These are phyloP conservation scores for Collybia sp. DNA, from an alignment of 768 basidiomycete species.

Conservation along the genomic window DNA sequence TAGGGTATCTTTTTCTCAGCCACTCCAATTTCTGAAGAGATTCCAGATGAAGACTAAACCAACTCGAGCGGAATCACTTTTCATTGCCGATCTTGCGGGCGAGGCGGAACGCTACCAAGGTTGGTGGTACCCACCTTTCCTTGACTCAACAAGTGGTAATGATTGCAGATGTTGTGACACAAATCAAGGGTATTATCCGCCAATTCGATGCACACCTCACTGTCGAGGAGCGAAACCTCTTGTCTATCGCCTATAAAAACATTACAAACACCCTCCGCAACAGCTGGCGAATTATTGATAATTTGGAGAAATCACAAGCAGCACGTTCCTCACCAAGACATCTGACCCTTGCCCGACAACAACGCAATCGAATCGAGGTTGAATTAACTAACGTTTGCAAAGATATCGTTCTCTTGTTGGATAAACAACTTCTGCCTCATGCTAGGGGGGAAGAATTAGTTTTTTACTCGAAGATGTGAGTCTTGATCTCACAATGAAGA, in stretches of 20 bases:
- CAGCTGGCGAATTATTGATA: conserved; percentile 80
- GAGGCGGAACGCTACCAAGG: conserved; percentile 90
- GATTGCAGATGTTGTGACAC: conserved; percentile 62
- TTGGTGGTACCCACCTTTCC: conserved; percentile 20
- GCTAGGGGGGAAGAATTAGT: conserved; percentile 83
- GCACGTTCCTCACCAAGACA: conserved; percentile 43
- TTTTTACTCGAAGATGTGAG: conserved; percentile 87
- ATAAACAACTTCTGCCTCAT: conserved; percentile 36
- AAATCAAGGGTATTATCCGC: conserved; percentile 73
- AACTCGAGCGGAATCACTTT: conserved; percentile 35
- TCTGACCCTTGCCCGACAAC: conserved; percentile 61
- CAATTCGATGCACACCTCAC: conserved; percentile 65
- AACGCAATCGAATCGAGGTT: conserved; percentile 71
- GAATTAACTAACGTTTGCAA: conserved; percentile 76
- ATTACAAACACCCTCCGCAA: conserved; percentile 78
- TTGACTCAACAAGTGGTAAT: not conserved
- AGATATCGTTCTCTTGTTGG: conserved; percentile 71
- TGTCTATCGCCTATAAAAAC: conserved; percentile 91
- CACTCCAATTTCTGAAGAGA: not conserved
- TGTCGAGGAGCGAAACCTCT: conserved; percentile 83
- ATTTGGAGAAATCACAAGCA: conserved; percentile 66
- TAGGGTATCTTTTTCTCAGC: not conserved
- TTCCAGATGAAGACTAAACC: conserved; percentile 11
- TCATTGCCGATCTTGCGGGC: conserved; percentile 79
- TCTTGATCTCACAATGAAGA: not conserved